These are phyloP conservation scores for Picocystis sp. DNA, from an alignment of 163 green algal species.

Conservation along the genomic window DNA sequence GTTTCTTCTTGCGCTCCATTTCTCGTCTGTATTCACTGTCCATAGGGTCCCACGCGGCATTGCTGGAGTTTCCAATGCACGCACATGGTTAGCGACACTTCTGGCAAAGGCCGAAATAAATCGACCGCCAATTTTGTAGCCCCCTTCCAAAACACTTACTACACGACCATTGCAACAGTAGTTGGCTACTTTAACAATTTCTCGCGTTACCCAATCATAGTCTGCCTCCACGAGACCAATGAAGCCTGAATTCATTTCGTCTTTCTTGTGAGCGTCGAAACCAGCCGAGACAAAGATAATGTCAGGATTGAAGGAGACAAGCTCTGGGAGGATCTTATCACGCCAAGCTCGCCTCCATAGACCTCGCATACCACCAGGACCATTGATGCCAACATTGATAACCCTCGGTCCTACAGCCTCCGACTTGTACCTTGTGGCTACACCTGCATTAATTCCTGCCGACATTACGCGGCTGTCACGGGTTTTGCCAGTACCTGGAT, in stretches of 20 bases:
- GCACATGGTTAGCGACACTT: slow-evolving; percentile 69
- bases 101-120: slow-evolving; percentile 56
- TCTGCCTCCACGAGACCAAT: slow-evolving; percentile 62
- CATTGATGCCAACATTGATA: slow-evolving; percentile 75
- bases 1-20: not conserved
- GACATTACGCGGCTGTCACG: slow-evolving; percentile 28
- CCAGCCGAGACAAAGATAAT: slow-evolving; percentile 76
- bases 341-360: slow-evolving; percentile 64
- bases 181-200: slow-evolving; percentile 57
- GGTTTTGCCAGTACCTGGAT: slow-evolving; percentile 69
- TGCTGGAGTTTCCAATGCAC: slow-evolving; percentile 25
- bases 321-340: slow-evolving; percentile 52
- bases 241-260: slow-evolving; percentile 61
- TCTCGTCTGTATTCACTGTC: not conserved
- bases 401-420: slow-evolving; percentile 35
- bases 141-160: slow-evolving; percentile 75
- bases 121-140: slow-evolving; percentile 74
- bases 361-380: slow-evolving; percentile 24
- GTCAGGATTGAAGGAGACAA: slow-evolving; percentile 62
- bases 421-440: no score
- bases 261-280: slow-evolving; percentile 81
- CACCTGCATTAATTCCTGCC: no score
- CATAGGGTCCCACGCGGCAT: not conserved
- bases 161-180: slow-evolving; percentile 59
- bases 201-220: slow-evolving; percentile 79